Percentiles rank a stretch among this genome's conserved stretches.
phyloP scores from a whole-genome alignment of 1,284 basidiomycete species.

The Farysia itapuensis region DNA sequence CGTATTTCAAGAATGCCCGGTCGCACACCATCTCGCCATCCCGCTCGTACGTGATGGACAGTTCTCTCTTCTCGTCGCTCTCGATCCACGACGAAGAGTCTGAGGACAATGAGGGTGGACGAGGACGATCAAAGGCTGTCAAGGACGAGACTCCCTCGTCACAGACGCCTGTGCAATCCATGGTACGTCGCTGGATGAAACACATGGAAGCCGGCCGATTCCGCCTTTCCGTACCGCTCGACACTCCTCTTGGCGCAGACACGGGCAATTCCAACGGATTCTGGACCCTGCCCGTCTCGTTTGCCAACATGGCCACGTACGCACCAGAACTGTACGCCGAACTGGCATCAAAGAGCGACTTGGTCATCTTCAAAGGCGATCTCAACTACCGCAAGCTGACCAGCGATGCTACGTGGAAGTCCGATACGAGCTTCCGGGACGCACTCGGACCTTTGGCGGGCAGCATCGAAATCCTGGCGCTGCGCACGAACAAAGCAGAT shows the following conservation, averaged over 20 bases:
- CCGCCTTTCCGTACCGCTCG: conserved; percentile 70
- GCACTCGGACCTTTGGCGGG: conserved; percentile 76
- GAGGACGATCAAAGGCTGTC: conserved; percentile 33
- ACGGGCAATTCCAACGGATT: conserved; percentile 39
- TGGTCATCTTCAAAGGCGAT: conserved; percentile 97
- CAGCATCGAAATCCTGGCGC: conserved; percentile 75
- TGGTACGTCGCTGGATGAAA: conserved; percentile 74
- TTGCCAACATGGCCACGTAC: conserved; percentile 42
- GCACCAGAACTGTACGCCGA: conserved; percentile 68
- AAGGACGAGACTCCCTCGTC: conserved; percentile 34
- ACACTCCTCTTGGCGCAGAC: conserved; percentile 67
- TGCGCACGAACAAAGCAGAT: conserved; percentile 94
- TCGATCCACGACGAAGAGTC: conserved; percentile 35
- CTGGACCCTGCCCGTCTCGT: conserved; percentile 49
- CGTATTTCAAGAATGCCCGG: conserved; percentile 47
- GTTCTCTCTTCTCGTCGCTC: conserved; percentile 37
- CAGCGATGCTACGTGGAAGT: conserved; percentile 85
- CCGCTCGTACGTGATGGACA: conserved; percentile 48
- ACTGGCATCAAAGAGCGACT: conserved; percentile 66
- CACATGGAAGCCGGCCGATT: conserved; percentile 75
- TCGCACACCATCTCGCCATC: conserved; percentile 46
- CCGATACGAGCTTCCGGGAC: conserved; percentile 74
- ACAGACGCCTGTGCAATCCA: conserved; percentile 63
- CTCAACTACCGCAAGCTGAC: conserved; percentile 72
- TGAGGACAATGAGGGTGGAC: conserved; percentile 22